phyloP scores from a whole-genome alignment of 257 asterid genomes.

The Schizonepeta tenuifolia region DNA sequence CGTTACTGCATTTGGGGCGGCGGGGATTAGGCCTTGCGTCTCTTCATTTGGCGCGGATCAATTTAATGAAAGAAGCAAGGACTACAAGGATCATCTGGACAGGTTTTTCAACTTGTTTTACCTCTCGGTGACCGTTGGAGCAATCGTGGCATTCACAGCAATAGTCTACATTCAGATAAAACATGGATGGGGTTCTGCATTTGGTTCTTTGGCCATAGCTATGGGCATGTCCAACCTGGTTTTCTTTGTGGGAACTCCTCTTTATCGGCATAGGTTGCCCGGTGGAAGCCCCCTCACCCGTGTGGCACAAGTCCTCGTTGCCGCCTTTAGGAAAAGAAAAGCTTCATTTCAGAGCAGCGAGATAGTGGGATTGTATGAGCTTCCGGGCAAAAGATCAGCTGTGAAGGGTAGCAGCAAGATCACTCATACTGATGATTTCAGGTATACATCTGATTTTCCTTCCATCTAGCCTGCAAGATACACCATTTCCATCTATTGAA shows the following conservation, averaged over 20 bases:
- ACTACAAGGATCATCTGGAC: slow-evolving; percentile 76
- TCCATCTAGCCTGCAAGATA: background rate
- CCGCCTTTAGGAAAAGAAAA: slow-evolving; percentile 83
- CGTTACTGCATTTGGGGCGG: slow-evolving; percentile 90
- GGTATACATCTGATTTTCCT: slow-evolving; percentile 44
- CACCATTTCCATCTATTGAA: slow-evolving; percentile 19
- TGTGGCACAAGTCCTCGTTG: slow-evolving; percentile 84
- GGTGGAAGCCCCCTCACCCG: slow-evolving; percentile 98
- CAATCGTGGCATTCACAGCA: slow-evolving; percentile 89
- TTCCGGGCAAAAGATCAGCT: slow-evolving; percentile 87
- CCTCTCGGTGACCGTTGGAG: slow-evolving; percentile 93
- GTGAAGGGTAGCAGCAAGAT: slow-evolving; percentile 89
- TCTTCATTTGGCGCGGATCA: slow-evolving; percentile 99
- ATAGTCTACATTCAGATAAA: slow-evolving; percentile 86
- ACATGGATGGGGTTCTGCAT: slow-evolving; percentile 96
- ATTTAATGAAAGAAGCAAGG: slow-evolving; percentile 75
- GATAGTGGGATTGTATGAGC: slow-evolving; percentile 80
- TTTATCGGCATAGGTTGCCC: slow-evolving; percentile 85
- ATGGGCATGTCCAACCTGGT: slow-evolving; percentile 91
- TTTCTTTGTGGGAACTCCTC: slow-evolving; percentile 91
- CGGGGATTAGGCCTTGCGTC: slow-evolving; percentile 98
- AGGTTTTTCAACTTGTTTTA: slow-evolving; percentile 93
- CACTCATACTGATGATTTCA: slow-evolving; percentile 82
- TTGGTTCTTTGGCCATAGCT: slow-evolving; percentile 87
- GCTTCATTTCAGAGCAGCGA: slow-evolving; percentile 73